Conservation (phyloP, 495 filamentous ascomycete genomes). For the Xylaria curta region DNA sequence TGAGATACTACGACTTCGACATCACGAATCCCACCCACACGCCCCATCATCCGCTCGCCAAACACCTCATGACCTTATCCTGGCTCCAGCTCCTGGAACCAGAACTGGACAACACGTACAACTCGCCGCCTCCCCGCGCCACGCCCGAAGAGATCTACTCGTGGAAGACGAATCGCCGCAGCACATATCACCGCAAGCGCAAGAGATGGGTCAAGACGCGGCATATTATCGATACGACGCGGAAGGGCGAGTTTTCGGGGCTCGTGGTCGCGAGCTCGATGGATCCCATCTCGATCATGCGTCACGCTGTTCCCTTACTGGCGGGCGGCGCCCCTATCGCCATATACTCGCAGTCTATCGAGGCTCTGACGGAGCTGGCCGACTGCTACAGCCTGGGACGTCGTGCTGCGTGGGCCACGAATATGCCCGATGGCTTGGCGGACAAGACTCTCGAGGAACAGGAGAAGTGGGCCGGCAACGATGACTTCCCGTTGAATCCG, state of each 20-base stretch:
- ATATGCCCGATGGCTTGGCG: constrained; percentile 42
- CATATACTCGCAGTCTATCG: constrained; percentile 80
- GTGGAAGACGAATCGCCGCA: constrained; percentile 78
- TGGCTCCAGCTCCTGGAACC: constrained; percentile 91
- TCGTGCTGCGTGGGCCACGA: constrained; percentile 69
- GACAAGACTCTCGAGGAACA: constrained; percentile 47
- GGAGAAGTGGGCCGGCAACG: constrained; percentile 59
- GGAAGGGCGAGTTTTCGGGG: constrained; percentile 79
- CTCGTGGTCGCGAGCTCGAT: constrained; percentile 81
- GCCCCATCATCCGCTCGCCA: constrained; percentile 73
- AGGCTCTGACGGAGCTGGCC: constrained; percentile 73
- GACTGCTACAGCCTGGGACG: constrained; percentile 82
- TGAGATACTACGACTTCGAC: constrained; percentile 89
- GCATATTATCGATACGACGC: constrained; percentile 72
- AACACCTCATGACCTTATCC: constrained; percentile 79
- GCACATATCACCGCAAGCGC: constrained; percentile 83
- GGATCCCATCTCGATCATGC: constrained; percentile 77
- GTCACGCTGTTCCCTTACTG: constrained; percentile 75
- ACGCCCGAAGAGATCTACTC: constrained; percentile 61
- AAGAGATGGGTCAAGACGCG: constrained; percentile 75
- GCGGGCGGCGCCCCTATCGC: constrained; percentile 82
- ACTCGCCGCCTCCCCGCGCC: constrained; percentile 60
- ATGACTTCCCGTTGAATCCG: constrained; percentile 84
- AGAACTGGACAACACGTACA: constrained; percentile 70
- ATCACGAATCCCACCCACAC: constrained; percentile 64